A percentile compares a stretch with the other conserved stretches of the same genome.
Evolutionary conservation across 2,329 filamentous ascomycete genomes (phyloP).

Genomic region (Phoma herbarum): DNA sequence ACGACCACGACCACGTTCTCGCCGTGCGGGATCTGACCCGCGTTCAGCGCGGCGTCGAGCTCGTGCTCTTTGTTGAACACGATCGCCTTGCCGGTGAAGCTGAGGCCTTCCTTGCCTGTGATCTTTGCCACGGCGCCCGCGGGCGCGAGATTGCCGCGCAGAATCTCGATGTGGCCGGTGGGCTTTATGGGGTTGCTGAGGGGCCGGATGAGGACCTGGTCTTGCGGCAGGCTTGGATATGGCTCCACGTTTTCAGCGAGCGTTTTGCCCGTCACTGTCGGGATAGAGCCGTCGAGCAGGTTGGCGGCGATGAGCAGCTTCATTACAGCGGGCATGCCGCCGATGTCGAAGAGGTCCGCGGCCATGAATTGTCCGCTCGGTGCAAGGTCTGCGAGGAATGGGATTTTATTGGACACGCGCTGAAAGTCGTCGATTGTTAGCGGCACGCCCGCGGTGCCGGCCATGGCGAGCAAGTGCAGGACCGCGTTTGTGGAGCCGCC

Average conservation of each 20-base stretch:
- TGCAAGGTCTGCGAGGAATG: conserved; percentile 85
- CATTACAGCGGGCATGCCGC: conserved; percentile 84
- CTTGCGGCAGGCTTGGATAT: conserved; percentile 78
- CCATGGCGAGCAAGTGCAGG: conserved; percentile 90
- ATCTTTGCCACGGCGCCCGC: conserved; percentile 94
- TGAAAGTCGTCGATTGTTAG: conserved; percentile 85
- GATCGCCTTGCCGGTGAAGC: conserved; percentile 80
- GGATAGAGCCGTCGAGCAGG: conserved; percentile 78
- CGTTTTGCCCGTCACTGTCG: conserved; percentile 85
- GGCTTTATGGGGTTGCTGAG: conserved; percentile 84
- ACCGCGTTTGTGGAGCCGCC: conserved; percentile 90
- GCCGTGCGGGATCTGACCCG: conserved; percentile 72
- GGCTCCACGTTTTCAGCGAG: conserved; percentile 81
- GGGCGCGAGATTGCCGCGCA: conserved; percentile 87
- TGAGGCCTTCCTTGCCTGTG: conserved; percentile 89
- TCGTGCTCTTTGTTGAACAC: conserved; percentile 88
- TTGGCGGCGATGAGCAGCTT: conserved; percentile 82
- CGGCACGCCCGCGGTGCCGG: conserved; percentile 79
- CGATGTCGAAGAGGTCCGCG: conserved; percentile 86
- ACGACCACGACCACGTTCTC: conserved; percentile 91
- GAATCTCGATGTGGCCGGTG: conserved; percentile 87
- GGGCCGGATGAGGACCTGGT: conserved; percentile 83
- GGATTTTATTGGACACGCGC: conserved; percentile 80
- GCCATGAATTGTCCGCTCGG: conserved; percentile 87
- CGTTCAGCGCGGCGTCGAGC: conserved; percentile 77